phyloP scores from a whole-genome alignment of 495 filamentous ascomycete genomes.

The Penicillium lividum region DNA sequence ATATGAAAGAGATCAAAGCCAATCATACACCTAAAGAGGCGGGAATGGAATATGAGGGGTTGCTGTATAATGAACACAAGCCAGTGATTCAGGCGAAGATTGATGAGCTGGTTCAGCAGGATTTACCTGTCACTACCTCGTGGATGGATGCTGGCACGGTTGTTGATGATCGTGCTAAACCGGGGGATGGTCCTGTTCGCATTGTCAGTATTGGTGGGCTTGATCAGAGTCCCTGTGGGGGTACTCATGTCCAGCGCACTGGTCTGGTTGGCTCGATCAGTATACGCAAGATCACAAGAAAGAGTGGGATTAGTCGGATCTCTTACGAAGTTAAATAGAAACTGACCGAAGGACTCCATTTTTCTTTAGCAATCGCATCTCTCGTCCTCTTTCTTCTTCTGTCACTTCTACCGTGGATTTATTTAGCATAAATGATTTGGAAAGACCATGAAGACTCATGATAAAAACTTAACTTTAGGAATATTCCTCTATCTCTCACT shows the following conservation, averaged over 20 bases:
- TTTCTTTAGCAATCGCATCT: neutral
- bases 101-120: constrained; percentile 52
- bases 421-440: too few relatives aligned
- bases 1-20: constrained; percentile 62
- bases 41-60: constrained; percentile 59
- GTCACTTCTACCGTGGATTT: too few relatives aligned
- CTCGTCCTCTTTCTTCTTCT: too few relatives aligned
- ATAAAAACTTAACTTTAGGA: too few relatives aligned
- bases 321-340: constrained; percentile 46
- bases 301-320: constrained; percentile 58
- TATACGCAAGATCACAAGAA: constrained; percentile 61
- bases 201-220: constrained; percentile 59
- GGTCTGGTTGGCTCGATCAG: constrained; percentile 51
- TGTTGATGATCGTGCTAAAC: constrained; percentile 47
- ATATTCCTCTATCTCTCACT: too few relatives aligned
- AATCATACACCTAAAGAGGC: constrained; percentile 63
- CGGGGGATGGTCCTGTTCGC: constrained; percentile 29
- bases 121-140: constrained; percentile 55
- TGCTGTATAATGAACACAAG: constrained; percentile 61
- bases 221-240: constrained; percentile 64
- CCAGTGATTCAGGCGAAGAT: constrained; percentile 55
- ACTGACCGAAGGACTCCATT: neutral
- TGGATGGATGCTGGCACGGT: constrained; percentile 44
- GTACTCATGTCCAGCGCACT: constrained; percentile 61
- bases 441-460: too few relatives aligned